phyloP scores from a whole-genome alignment of 768 basidiomycete genomes.

The Termitomyces sp. region DNA sequence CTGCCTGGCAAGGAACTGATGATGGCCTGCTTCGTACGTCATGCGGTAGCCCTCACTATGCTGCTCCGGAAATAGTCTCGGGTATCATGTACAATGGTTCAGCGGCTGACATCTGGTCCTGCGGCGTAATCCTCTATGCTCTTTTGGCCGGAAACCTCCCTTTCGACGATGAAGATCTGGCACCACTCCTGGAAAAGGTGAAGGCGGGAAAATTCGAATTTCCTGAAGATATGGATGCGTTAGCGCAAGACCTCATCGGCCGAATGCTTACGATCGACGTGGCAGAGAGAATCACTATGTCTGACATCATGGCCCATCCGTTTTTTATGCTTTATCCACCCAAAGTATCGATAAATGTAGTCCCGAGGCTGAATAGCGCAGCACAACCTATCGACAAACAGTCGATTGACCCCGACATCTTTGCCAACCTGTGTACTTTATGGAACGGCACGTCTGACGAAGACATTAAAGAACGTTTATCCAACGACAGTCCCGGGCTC shows the following conservation, averaged over 20 bases:
- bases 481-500: conserved; percentile 70
- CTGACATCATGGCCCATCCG: conserved; percentile 73
- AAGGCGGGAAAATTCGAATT: conserved; percentile 67
- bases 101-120: conserved; percentile 94
- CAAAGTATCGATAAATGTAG: conserved; percentile 31
- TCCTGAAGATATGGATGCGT: conserved; percentile 61
- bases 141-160: conserved; percentile 85
- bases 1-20: conserved; percentile 72
- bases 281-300: conserved; percentile 72
- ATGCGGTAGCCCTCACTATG: conserved; percentile 94
- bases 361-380: conserved; percentile 62
- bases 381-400: conserved; percentile 58
- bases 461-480: conserved; percentile 65
- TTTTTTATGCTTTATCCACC: conserved; percentile 62
- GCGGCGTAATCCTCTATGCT: conserved; percentile 89
- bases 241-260: conserved; percentile 70
- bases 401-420: conserved; percentile 84
- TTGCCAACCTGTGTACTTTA: conserved; percentile 85
- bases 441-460: conserved; percentile 80
- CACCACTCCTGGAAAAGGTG: conserved; percentile 75
- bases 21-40: conserved; percentile 65
- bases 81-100: conserved; percentile 82
- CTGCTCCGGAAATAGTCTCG: conserved; percentile 85
- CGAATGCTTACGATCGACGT: conserved; percentile 80
- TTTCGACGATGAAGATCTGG: conserved; percentile 86